Conservation (phyloP, 2,329 filamentous ascomycete species). For the Penicillium sp. region DNA sequence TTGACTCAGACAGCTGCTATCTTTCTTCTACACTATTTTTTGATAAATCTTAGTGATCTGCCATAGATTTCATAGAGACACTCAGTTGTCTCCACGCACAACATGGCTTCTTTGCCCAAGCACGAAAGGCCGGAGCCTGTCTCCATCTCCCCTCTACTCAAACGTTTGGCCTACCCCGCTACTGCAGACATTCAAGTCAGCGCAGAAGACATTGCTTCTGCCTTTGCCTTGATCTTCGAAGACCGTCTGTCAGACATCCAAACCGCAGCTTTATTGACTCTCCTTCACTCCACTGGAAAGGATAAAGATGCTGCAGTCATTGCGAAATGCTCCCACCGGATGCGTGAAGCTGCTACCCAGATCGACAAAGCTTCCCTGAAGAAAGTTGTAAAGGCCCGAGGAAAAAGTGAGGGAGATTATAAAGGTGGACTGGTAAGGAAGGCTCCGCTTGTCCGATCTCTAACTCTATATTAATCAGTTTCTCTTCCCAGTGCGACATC, state of each 20-base stretch:
- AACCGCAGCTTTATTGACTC: constrained; percentile 80
- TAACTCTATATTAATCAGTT: background rate
- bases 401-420: constrained; percentile 70
- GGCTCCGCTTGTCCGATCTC: background rate
- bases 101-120: constrained; percentile 26
- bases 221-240: constrained; percentile 87
- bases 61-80: background rate
- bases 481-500: constrained; percentile 71
- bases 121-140: constrained; percentile 35
- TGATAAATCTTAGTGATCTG: background rate
- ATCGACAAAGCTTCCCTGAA: constrained; percentile 65
- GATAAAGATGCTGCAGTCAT: constrained; percentile 84
- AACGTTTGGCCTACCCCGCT: constrained; percentile 46
- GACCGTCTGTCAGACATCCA: constrained; percentile 86
- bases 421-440: constrained; percentile 73
- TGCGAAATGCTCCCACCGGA: constrained; percentile 75
- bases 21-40: background rate
- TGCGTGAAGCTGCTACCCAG: constrained; percentile 74
- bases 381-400: constrained; percentile 59
- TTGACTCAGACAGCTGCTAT: constrained; percentile 12
- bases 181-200: constrained; percentile 55
- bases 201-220: constrained; percentile 81
- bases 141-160: constrained; percentile 50
- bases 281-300: constrained; percentile 84
- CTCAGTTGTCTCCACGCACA: background rate